Percentiles rank a stretch among this genome's conserved stretches.
Conservation (phyloP, 257 asterid genomes). For the Nemophila menziesii region DNA sequence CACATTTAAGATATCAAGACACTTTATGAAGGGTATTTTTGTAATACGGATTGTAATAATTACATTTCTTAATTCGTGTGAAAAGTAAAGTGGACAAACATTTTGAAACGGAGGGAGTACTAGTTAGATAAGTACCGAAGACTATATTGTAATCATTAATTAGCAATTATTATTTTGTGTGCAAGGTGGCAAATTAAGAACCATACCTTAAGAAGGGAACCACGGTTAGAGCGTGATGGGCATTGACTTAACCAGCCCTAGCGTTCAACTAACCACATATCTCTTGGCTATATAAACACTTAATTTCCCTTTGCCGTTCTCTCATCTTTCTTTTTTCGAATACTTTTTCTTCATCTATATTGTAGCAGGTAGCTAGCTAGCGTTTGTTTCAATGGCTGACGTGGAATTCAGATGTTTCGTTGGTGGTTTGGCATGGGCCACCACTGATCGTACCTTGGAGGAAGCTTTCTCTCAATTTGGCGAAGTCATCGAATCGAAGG, state of each 20-base stretch:
- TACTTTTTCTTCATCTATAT: background rate
- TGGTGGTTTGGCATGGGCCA: constrained; percentile 52
- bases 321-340: background rate
- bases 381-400: constrained; percentile 1
- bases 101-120: too few relatives aligned
- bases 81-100: too few relatives aligned
- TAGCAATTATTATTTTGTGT: too few relatives aligned
- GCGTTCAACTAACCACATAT: background rate
- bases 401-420: constrained; percentile 21
- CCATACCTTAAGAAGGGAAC: too few relatives aligned
- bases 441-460: constrained; percentile 38
- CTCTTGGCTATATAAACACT: background rate
- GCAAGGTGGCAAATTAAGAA: too few relatives aligned
- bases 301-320: background rate
- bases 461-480: constrained; percentile 44
- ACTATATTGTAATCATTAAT: too few relatives aligned
- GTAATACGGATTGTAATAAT: too few relatives aligned
- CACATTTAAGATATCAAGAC: too few relatives aligned
- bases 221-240: too few relatives aligned
- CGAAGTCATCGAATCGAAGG: constrained; percentile 61
- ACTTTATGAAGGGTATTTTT: too few relatives aligned
- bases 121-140: too few relatives aligned
- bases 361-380: background rate
- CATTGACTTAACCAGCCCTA: background rate
- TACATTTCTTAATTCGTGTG: too few relatives aligned